These are phyloP conservation scores for Erodium maritimum DNA, from an alignment of 345 rosid species.

Conservation along the genomic window DNA sequence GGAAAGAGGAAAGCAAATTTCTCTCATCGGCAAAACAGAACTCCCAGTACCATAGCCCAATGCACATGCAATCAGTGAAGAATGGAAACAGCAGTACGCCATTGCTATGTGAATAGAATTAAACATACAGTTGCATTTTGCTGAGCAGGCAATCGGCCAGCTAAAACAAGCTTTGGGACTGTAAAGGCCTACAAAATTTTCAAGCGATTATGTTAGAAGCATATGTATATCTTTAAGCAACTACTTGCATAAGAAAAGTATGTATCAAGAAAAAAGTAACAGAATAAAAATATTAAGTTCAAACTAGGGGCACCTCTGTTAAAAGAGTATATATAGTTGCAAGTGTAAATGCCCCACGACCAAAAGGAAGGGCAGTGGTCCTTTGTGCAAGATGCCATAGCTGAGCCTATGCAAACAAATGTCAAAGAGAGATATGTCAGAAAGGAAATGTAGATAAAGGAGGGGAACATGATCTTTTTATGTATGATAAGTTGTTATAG, in stretches of 20 bases:
- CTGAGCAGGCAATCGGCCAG: slow-evolving; percentile 95
- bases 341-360: slow-evolving; percentile 96
- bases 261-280: neutral
- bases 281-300: slow-evolving; percentile 2
- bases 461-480: neutral
- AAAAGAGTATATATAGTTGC: slow-evolving; percentile 85
- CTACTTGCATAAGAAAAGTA: slow-evolving; percentile 6
- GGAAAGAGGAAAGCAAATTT: neutral
- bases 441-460: slow-evolving; percentile 1
- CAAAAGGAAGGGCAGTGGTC: slow-evolving; percentile 91
- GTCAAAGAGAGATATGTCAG: slow-evolving; percentile 3
- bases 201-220: slow-evolving; percentile 11
- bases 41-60: neutral
- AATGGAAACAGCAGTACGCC: neutral
- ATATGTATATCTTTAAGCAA: slow-evolving; percentile 11
- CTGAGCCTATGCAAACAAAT: slow-evolving; percentile 51
- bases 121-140: slow-evolving; percentile 96
- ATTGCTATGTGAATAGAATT: slow-evolving; percentile 1
- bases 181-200: slow-evolving; percentile 63
- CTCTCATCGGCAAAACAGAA: neutral
- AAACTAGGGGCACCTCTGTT: slow-evolving; percentile 47
- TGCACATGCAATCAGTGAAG: neutral
- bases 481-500: neutral
- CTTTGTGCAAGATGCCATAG: slow-evolving; percentile 95
- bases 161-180: slow-evolving; percentile 93